Percentiles rank a stretch among this genome's conserved stretches.
Evolutionary conservation across 1,284 basidiomycete genomes (phyloP).

Genomic region (Apiotrichum porosum): DNA sequence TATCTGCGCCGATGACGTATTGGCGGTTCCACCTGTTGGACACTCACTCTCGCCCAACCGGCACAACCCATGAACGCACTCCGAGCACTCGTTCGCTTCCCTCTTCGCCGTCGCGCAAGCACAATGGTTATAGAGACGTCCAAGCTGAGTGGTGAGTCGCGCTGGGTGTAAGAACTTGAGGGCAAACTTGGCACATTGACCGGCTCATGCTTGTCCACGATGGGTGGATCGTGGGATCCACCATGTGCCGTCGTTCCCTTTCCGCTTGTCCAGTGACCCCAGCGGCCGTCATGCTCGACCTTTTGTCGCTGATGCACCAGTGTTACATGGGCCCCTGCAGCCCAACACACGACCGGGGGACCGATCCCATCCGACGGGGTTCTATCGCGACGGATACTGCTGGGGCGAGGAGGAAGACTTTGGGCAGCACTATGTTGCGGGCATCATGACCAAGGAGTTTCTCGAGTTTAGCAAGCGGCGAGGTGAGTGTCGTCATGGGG

Average conservation of each 20-base stretch:
- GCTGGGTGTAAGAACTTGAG: too few relatives aligned
- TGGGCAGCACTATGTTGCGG: conserved; percentile 42
- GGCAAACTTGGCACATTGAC: too few relatives aligned
- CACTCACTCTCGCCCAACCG: too few relatives aligned
- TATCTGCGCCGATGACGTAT: too few relatives aligned
- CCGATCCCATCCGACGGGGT: conserved; percentile 38
- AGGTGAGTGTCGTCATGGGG: conserved; percentile 24
- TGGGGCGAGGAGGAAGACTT: conserved; percentile 34
- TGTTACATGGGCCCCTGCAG: conserved; percentile 37
- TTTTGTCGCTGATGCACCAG: conserved; percentile 8
- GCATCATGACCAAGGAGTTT: conserved; percentile 41
- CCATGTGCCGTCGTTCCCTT: too few relatives aligned
- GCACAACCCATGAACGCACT: too few relatives aligned
- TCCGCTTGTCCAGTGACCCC: too few relatives aligned
- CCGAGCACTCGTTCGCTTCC: background rate
- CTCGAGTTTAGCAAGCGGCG: conserved; percentile 38
- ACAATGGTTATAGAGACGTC: conserved; percentile 34
- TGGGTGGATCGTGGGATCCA: too few relatives aligned
- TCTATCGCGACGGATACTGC: conserved; percentile 42
- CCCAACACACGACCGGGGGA: conserved; percentile 33
- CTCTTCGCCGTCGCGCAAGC: conserved; percentile 14
- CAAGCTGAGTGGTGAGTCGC: conserved; percentile 32
- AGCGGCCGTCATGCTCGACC: background rate
- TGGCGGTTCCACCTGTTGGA: too few relatives aligned
- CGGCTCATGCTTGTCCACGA: too few relatives aligned